A percentile compares a stretch with the other conserved stretches of the same genome.
Evolutionary conservation across 495 filamentous ascomycete species (phyloP).

Genomic region (Aspergillus indologenus): DNA sequence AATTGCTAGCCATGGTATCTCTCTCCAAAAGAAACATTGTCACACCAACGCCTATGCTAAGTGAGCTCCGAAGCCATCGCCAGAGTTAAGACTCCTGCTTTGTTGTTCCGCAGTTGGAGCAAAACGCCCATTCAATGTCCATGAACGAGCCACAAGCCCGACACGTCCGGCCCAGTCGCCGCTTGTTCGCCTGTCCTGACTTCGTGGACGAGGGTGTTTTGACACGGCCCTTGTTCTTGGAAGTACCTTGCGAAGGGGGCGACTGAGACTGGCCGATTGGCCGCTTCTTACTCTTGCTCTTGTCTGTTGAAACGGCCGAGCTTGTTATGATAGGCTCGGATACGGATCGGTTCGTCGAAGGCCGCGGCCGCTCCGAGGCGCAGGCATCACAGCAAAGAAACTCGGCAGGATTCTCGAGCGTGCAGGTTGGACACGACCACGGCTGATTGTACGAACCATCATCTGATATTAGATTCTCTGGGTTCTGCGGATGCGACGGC

Average conservation of each 20-base stretch:
- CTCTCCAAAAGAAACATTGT: neutral
- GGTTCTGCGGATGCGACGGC: constrained; percentile 8
- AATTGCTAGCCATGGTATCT: neutral
- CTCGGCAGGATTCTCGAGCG: constrained; percentile 70
- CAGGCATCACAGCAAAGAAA: constrained; percentile 80
- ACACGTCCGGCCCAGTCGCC: constrained; percentile 67
- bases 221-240: constrained; percentile 37
- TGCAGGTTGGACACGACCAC: constrained; percentile 81
- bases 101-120: constrained; percentile 63
- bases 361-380: constrained; percentile 56
- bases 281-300: constrained; percentile 21
- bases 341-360: constrained; percentile 22
- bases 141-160: constrained; percentile 60
- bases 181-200: constrained; percentile 38
- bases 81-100: constrained; percentile 55
- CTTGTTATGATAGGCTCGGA: constrained; percentile 13
- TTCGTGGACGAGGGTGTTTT: constrained; percentile 36
- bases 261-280: constrained; percentile 15
- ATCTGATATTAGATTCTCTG: constrained; percentile 22
- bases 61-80: neutral
- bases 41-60: constrained; percentile 1
- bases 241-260: constrained; percentile 21
- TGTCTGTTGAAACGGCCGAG: constrained; percentile 12
- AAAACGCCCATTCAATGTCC: constrained; percentile 78
- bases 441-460: constrained; percentile 34